Percentiles rank a stretch among this genome's conserved stretches.
Conservation (phyloP, 768 basidiomycete genomes). For the Lanmaoa rubissima region DNA sequence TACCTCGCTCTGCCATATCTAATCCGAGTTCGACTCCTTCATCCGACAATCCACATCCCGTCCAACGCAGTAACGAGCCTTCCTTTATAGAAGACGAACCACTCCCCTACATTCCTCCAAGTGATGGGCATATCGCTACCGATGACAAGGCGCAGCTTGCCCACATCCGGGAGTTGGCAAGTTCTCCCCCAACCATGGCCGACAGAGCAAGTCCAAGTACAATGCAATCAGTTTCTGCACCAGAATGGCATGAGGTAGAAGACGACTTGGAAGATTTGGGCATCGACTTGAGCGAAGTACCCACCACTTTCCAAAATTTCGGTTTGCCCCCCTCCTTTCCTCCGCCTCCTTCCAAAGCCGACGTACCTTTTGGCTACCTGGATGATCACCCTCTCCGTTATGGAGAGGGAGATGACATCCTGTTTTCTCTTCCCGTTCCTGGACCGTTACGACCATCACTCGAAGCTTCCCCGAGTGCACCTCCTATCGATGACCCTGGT, state of each 20-base stretch:
- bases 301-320: conserved; percentile 8
- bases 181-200: conserved; percentile 42
- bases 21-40: conserved; percentile 10
- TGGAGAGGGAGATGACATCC: conserved; percentile 30
- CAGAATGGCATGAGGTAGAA: conserved; percentile 53
- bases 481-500: conserved; percentile 27
- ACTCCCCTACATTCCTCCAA: conserved; percentile 31
- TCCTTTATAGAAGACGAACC: conserved; percentile 15
- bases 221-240: conserved; percentile 41
- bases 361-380: conserved; percentile 38
- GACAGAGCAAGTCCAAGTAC: conserved; percentile 20
- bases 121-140: conserved; percentile 59
- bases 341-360: conserved; percentile 39
- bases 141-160: conserved; percentile 64
- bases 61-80: conserved; percentile 5
- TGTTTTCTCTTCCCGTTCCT: conserved; percentile 33
- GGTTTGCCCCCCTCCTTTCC: conserved; percentile 25
- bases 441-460: conserved; percentile 48
- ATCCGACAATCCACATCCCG: conserved; percentile 5
- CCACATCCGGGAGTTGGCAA: conserved; percentile 49
- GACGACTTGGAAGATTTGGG: conserved; percentile 33
- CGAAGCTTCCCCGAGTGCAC: conserved; percentile 36
- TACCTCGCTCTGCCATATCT: conserved; percentile 1
- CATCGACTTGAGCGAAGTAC: conserved; percentile 4
- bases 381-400: conserved; percentile 39